These are phyloP conservation scores for Aspergillus quadrilineatus DNA, from an alignment of 2,329 filamentous ascomycete genomes.

Conservation along the genomic window DNA sequence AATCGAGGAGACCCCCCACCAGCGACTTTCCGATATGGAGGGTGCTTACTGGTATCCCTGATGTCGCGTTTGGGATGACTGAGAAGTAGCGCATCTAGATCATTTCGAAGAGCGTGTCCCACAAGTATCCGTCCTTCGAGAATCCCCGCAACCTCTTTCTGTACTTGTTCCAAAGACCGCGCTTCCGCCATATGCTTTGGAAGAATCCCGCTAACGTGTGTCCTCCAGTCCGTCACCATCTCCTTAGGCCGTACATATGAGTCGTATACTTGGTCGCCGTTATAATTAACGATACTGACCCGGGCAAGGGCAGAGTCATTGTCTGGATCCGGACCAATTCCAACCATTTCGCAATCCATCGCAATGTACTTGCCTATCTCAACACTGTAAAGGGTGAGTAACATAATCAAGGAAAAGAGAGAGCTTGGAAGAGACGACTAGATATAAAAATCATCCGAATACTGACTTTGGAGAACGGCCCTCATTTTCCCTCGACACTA, in stretches of 20 bases:
- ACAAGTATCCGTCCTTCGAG: slow-evolving; percentile 72
- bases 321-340: slow-evolving; percentile 63
- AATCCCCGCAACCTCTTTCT: slow-evolving; percentile 67
- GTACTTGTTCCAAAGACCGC: slow-evolving; percentile 73
- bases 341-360: slow-evolving; percentile 98
- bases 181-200: slow-evolving; percentile 70
- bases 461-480: slow-evolving; percentile 54
- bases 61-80: slow-evolving; percentile 75
- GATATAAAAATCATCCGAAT: slow-evolving; percentile 16
- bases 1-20: slow-evolving; percentile 51
- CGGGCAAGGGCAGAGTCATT: slow-evolving; percentile 76
- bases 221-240: slow-evolving; percentile 85
- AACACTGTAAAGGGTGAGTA: slow-evolving; percentile 47
- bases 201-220: slow-evolving; percentile 77
- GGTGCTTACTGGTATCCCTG: slow-evolving; percentile 78
- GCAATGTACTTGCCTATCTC: slow-evolving; percentile 86
- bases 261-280: slow-evolving; percentile 90
- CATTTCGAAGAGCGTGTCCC: slow-evolving; percentile 80
- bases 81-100: slow-evolving; percentile 71
- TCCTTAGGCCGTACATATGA: slow-evolving; percentile 80
- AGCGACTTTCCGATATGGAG: slow-evolving; percentile 66
- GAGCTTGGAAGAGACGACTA: neutral
- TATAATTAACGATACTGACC: slow-evolving; percentile 89
- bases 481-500: slow-evolving; percentile 61
- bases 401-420: neutral